Percentiles rank a stretch among this genome's conserved stretches.
Conservation (phyloP, 2,329 filamentous ascomycete species). For the Huntiella savannae region DNA sequence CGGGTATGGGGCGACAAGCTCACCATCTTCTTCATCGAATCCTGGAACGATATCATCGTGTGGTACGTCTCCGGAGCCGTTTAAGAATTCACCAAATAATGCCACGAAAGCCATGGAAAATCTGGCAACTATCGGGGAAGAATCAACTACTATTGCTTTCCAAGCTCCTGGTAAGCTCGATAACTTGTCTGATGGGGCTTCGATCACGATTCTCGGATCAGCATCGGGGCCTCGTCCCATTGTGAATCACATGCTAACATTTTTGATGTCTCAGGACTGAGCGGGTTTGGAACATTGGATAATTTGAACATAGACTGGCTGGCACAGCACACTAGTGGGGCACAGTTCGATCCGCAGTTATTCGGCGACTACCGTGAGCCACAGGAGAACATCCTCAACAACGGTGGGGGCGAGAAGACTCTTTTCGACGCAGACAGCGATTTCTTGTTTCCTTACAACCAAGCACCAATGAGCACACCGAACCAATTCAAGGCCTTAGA, state of each 20-base stretch:
- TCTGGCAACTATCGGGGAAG: conserved; percentile 46
- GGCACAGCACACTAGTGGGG: conserved; percentile 57
- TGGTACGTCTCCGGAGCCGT: conserved; percentile 61
- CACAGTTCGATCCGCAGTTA: conserved; percentile 70
- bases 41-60: conserved; percentile 44
- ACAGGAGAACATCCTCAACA: conserved; percentile 58
- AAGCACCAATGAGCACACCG: conserved; percentile 20
- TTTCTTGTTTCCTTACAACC: conserved; percentile 65
- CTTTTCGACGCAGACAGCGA: conserved; percentile 57
- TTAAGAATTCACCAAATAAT: conserved; percentile 49
- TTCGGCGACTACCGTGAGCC: conserved; percentile 87
- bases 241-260: conserved; percentile 10
- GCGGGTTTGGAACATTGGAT: conserved; percentile 14
- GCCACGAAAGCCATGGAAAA: conserved; percentile 41
- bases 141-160: conserved; percentile 22
- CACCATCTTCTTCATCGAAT: conserved; percentile 43
- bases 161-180: conserved; percentile 7
- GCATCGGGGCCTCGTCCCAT: conserved; percentile 3
- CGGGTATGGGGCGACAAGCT: conserved; percentile 36
- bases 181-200: not conserved
- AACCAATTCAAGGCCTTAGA: conserved; percentile 1
- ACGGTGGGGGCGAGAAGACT: conserved; percentile 13
- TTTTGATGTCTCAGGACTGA: conserved; percentile 8
- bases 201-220: conserved; percentile 7
- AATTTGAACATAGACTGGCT: conserved; percentile 48